Conservation (phyloP, 73 alveolate genomes). For the Uronychia binucleata region DNA sequence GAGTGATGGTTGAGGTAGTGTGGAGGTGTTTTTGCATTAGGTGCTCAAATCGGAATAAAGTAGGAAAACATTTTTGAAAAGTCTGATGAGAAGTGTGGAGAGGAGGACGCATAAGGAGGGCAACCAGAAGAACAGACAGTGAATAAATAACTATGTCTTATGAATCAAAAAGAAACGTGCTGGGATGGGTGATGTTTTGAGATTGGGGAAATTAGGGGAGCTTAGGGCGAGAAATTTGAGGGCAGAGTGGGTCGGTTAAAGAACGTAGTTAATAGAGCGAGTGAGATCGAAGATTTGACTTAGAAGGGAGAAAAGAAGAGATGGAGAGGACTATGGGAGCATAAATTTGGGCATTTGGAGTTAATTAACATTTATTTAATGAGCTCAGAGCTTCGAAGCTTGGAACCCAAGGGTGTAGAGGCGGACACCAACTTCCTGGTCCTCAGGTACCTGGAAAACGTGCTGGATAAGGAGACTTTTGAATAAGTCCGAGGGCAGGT, state of each 20-base stretch:
- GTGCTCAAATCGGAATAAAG: background rate
- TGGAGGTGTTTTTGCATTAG: no score
- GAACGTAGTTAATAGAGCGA: background rate
- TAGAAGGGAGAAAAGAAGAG: background rate
- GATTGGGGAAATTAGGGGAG: background rate
- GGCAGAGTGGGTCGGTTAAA: background rate
- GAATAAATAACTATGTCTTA: background rate
- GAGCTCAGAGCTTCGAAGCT: background rate
- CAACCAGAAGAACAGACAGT: background rate
- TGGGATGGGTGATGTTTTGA: background rate
- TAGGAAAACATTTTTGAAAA: background rate
- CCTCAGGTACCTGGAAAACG: conserved; percentile 18
- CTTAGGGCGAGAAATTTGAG: background rate
- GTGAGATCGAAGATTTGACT: background rate
- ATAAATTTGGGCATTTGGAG: background rate
- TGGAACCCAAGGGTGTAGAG: background rate
- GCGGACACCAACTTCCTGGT: conserved; percentile 22
- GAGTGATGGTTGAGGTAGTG: no score
- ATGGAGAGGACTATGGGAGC: background rate
- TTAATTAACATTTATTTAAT: background rate
- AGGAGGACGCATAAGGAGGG: no score
- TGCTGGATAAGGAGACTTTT: conserved; percentile 6
- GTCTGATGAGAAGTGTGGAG: background rate
- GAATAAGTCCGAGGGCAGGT: conserved; percentile 18
- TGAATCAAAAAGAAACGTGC: background rate